Evolutionary conservation across 176 grass and related monocot species (phyloP).

Genomic region (Bromus sterilis): DNA sequence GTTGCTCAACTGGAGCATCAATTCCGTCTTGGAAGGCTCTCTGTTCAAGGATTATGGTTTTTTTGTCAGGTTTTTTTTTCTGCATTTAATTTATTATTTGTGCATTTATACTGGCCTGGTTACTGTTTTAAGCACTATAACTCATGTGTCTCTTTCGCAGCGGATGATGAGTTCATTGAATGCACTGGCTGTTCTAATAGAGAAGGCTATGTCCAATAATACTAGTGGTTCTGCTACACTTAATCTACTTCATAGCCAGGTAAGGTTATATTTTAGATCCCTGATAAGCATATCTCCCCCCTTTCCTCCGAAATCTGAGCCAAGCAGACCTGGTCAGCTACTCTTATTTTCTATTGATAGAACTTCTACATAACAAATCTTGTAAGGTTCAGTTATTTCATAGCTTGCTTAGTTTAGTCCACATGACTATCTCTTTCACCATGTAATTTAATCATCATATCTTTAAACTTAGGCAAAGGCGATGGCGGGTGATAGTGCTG

Average conservation of each 20-base stretch:
- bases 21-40: slow-evolving; percentile 81
- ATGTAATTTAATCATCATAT: slow-evolving; percentile 2
- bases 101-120: background rate
- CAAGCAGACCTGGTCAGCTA: background rate
- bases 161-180: slow-evolving; percentile 94
- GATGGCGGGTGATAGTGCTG: slow-evolving; percentile 87
- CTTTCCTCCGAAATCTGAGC: background rate
- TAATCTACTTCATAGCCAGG: slow-evolving; percentile 93
- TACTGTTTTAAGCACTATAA: slow-evolving; percentile 13
- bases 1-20: slow-evolving; percentile 96
- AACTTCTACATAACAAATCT: background rate
- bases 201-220: slow-evolving; percentile 71
- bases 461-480: slow-evolving; percentile 65
- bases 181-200: slow-evolving; percentile 73
- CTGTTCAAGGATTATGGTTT: slow-evolving; percentile 88
- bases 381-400: background rate
- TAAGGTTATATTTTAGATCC: slow-evolving; percentile 21
- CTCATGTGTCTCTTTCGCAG: slow-evolving; percentile 38
- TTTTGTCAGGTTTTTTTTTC: slow-evolving; percentile 69
- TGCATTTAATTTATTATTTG: background rate
- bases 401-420: background rate
- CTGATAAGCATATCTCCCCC: background rate
- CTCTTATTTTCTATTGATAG: background rate
- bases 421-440: slow-evolving; percentile 2
- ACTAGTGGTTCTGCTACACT: slow-evolving; percentile 73